Conservation (phyloP, 73 alveolate species). For the Stentor roeselii region DNA sequence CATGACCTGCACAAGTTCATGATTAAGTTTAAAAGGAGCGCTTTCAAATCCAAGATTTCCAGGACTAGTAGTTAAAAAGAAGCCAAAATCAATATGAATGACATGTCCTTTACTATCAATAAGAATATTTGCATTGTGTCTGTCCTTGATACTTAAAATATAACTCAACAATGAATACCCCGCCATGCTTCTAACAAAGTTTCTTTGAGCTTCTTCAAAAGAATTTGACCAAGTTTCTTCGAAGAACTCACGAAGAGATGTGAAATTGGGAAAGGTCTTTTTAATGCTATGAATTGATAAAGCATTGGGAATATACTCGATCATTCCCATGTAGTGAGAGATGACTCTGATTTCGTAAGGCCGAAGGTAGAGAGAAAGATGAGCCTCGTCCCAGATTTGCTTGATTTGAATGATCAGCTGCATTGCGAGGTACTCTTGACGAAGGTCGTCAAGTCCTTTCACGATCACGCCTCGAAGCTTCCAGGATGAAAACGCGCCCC, state of each 20-base stretch:
- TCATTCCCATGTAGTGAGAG: conserved; percentile 77
- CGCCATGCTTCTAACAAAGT: conserved; percentile 93
- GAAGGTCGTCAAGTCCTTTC: conserved; percentile 80
- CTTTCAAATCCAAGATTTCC: conserved; percentile 95
- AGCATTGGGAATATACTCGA: conserved; percentile 77
- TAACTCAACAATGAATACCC: conserved; percentile 96
- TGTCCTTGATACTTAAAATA: conserved; percentile 88
- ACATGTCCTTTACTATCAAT: conserved; percentile 93
- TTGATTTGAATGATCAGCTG: conserved; percentile 66
- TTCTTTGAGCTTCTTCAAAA: conserved; percentile 91
- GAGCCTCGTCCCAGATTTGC: conserved; percentile 76
- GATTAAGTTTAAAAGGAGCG: conserved; percentile 93
- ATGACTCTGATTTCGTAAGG: conserved; percentile 83
- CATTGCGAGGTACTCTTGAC: conserved; percentile 91
- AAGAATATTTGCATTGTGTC: conserved; percentile 98
- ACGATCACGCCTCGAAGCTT: conserved; percentile 66
- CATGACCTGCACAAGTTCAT: conserved; percentile 87
- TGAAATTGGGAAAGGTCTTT: conserved; percentile 54
- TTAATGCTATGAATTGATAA: conserved; percentile 76
- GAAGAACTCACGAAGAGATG: conserved; percentile 38
- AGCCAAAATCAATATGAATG: conserved; percentile 98
- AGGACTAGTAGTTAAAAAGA: conserved; percentile 92
- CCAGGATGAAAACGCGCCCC: conserved; percentile 73
- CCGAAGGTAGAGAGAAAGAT: conserved; percentile 57
- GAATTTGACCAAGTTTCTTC: conserved; percentile 80